A percentile compares a stretch with the other conserved stretches of the same genome.
Evolutionary conservation across 2,329 filamentous ascomycete species (phyloP).

Genomic region (Penicillium glabrum): DNA sequence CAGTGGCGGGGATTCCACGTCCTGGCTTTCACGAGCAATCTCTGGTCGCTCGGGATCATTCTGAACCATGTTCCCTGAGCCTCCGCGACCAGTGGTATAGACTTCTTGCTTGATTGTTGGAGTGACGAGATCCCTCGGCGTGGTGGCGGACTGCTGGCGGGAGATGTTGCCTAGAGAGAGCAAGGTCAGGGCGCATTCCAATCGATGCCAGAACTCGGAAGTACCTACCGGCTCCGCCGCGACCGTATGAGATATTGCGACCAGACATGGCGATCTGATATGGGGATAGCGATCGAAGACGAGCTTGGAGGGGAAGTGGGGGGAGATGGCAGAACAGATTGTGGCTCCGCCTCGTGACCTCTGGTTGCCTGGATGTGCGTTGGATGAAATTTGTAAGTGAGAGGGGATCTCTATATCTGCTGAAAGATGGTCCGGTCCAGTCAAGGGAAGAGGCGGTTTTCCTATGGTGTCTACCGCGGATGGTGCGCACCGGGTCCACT

Average conservation of each 20-base stretch:
- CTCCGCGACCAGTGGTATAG: slow-evolving; percentile 87
- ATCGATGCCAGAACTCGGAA: not conserved
- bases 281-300: not conserved
- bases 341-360: slow-evolving; percentile 9
- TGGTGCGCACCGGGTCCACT: not conserved
- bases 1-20: slow-evolving; percentile 63
- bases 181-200: not conserved
- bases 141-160: slow-evolving; percentile 51
- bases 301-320: not conserved
- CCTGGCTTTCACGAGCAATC: slow-evolving; percentile 75
- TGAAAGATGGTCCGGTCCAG: not conserved
- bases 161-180: slow-evolving; percentile 60
- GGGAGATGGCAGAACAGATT: slow-evolving; percentile 8
- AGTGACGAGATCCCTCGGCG: slow-evolving; percentile 69
- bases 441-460: not conserved
- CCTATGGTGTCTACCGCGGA: not conserved
- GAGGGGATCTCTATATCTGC: not conserved
- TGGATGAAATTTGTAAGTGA: not conserved
- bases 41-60: slow-evolving; percentile 65
- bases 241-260: slow-evolving; percentile 63
- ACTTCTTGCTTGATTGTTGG: slow-evolving; percentile 79
- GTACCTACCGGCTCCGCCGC: slow-evolving; percentile 67
- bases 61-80: slow-evolving; percentile 84
- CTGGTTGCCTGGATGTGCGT: not conserved
- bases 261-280: slow-evolving; percentile 17